phyloP scores from a whole-genome alignment of 1,284 basidiomycete genomes.

The Austroboletus novae-zelandiae region DNA sequence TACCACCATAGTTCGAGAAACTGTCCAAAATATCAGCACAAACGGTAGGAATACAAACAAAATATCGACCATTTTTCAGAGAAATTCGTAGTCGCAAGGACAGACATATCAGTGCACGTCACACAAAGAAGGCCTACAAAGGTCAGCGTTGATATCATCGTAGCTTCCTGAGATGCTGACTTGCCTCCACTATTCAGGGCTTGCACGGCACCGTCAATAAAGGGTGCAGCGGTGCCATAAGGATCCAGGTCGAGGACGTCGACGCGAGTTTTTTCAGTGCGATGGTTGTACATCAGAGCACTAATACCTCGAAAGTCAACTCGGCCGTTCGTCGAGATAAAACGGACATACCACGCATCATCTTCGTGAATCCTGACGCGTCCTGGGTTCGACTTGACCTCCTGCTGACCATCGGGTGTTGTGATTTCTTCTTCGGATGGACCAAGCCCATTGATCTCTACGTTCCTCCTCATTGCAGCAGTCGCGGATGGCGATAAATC shows the following conservation, averaged over 20 bases:
- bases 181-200: conserved; percentile 84
- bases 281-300: conserved; percentile 89
- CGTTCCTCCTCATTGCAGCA: conserved; percentile 85
- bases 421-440: conserved; percentile 28
- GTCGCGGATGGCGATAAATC: conserved; percentile 86
- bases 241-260: conserved; percentile 97
- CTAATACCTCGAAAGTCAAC: conserved; percentile 37
- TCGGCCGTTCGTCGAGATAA: background rate
- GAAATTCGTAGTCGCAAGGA: conserved; percentile 92
- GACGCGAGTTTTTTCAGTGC: conserved; percentile 70
- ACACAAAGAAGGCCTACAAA: conserved; percentile 79
- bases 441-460: conserved; percentile 84
- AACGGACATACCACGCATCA: conserved; percentile 77
- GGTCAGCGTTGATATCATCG: conserved; percentile 2
- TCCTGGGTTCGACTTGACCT: conserved; percentile 34
- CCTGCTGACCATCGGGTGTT: conserved; percentile 17
- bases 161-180: background rate
- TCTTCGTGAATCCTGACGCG: conserved; percentile 84
- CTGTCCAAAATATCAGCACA: conserved; percentile 39
- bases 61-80: conserved; percentile 87
- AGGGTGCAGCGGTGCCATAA: conserved; percentile 96
- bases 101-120: conserved; percentile 95
- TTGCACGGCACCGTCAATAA: conserved; percentile 97
- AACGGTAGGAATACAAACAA: background rate
- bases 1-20: conserved; percentile 95